Conservation (phyloP, 805 yeast genomes). For the Myxozyma mucilagina region DNA sequence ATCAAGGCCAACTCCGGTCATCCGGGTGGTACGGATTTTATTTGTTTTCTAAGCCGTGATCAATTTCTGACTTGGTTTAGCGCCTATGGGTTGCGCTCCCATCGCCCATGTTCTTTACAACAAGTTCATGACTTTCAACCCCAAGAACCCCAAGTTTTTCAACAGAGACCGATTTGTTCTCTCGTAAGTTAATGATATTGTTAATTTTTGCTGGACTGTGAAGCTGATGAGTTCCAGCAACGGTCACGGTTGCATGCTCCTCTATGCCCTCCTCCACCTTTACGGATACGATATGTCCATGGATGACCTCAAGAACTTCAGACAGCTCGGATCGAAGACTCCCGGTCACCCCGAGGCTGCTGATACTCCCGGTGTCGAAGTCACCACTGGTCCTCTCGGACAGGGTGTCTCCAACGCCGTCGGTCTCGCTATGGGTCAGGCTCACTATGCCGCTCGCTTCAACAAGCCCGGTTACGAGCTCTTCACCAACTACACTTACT, state of each 20-base stretch:
- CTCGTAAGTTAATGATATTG: constrained; percentile 43
- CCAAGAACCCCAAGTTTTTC: constrained; percentile 88
- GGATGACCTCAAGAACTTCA: constrained; percentile 86
- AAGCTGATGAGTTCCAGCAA: constrained; percentile 44
- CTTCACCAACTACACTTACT: constrained; percentile 74
- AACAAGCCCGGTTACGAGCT: constrained; percentile 80
- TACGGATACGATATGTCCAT: constrained; percentile 78
- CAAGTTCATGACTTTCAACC: constrained; percentile 79
- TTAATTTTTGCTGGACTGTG: not conserved
- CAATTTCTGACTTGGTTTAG: constrained; percentile 39
- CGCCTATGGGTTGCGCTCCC: constrained; percentile 97
- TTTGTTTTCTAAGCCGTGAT: not conserved
- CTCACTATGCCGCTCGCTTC: constrained; percentile 86
- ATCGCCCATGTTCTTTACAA: constrained; percentile 84
- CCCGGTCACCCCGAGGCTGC: constrained; percentile 95
- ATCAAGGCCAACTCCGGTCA: constrained; percentile 92
- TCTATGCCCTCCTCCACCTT: constrained; percentile 81
- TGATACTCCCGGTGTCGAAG: constrained; percentile 86
- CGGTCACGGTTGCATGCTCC: constrained; percentile 93
- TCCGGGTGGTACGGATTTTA: constrained; percentile 61
- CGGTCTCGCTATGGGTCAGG: constrained; percentile 94
- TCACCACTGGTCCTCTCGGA: constrained; percentile 98
- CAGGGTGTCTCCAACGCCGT: constrained; percentile 97
- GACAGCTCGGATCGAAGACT: constrained; percentile 85
- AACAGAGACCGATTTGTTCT: constrained; percentile 94